Evolutionary conservation across 2,329 filamentous ascomycete genomes (phyloP), one percentile per base, ranked within the genome.

Genomic region (Fusarium praegraminearum): DNA sequence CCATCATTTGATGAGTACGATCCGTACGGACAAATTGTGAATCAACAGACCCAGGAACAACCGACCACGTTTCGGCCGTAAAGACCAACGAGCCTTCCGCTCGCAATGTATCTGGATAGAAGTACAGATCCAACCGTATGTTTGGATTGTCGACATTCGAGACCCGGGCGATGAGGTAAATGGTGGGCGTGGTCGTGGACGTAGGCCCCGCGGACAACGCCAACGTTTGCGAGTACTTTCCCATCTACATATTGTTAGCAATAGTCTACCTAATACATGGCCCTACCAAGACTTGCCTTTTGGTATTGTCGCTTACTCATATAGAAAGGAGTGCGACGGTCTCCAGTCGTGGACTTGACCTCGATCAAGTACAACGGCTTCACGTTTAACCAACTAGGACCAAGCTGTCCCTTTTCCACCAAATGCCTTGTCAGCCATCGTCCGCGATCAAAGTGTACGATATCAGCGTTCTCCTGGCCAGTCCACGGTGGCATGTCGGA

Each of bases 281-380:
- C n/a, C 5, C 4, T 16, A 46, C 2, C 6, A 12, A 20, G 20
- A 77, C 79, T 70, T 70, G 83, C 83, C 65, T 76, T 73, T 38
- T 74, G 59, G 53, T 82, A 84, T 69, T 87, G 84, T 2, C 69
- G 65, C 32, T 80, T 78, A 67, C 82, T 85, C 77, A 86, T 80
- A 49, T 75, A 86, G 56, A 87, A 86, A 0, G 80, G 78, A 8
- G 78, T 80, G 3, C 77, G 72, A 44, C 76, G 80, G 3, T 66
- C 49, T 1, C 73, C 72, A 0, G 79, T 81, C 0, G 84, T 86
- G 1, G 83, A 79, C 69, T 87, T 87, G 36, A 87, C 85, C 57
- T 87, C 85, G 4, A 87, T 80, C 24, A 80, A 82, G 66, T 85
- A 87, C 33, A 77, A 67, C 1, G 79, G 83, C 5, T 50, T 68